A percentile compares a stretch with the other conserved stretches of the same genome.
phyloP scores from a whole-genome alignment of 176 grass and related monocot species.

The Thinopyrum elongatum region DNA sequence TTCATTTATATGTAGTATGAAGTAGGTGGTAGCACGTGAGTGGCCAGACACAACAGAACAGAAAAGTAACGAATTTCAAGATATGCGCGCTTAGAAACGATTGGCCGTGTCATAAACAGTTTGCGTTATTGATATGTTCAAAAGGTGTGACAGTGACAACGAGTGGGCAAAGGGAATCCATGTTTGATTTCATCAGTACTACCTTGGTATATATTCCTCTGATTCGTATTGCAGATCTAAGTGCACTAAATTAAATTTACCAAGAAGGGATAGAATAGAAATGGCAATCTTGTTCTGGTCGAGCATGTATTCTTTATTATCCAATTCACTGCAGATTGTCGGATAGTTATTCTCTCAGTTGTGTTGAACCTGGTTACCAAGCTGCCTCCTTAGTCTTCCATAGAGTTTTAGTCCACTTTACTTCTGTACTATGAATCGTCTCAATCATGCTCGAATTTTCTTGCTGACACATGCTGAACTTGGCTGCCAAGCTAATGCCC shows the following conservation, averaged over 20 bases:
- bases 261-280: no score
- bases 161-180: no score
- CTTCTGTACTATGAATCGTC: slow-evolving; percentile 1
- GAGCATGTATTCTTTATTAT: no score
- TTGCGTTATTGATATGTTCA: not conserved
- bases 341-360: not conserved
- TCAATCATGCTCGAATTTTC: not conserved
- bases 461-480: not conserved
- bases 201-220: no score
- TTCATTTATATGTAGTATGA: not conserved
- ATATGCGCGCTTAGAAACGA: not conserved
- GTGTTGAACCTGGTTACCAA: slow-evolving; percentile 18
- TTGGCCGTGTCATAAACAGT: not conserved
- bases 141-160: not conserved
- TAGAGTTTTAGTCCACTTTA: not conserved
- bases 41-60: not conserved
- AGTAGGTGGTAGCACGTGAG: not conserved
- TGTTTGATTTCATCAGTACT: no score
- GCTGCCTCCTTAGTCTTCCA: not conserved
- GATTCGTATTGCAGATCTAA: no score
- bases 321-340: not conserved
- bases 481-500: slow-evolving; percentile 29
- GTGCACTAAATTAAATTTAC: no score
- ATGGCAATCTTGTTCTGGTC: no score
- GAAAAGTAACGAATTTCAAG: not conserved